Percentiles rank a stretch among this genome's conserved stretches.
phyloP scores from a whole-genome alignment of 2,329 filamentous ascomycete genomes.

The Fusarium albosuccineum region DNA sequence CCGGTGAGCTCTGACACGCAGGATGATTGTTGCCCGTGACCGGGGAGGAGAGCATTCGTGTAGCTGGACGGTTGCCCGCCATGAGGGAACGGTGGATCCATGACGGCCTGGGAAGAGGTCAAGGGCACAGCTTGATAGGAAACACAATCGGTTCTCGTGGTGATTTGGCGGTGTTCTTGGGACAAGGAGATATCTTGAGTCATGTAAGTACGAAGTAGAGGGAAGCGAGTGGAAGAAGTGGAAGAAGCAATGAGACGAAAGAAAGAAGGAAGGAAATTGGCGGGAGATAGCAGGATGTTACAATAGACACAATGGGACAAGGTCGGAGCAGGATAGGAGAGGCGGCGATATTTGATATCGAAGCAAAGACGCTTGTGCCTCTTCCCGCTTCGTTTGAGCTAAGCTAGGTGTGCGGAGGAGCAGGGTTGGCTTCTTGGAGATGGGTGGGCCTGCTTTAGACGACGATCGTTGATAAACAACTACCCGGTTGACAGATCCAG shows the following conservation, averaged over 20 bases:
- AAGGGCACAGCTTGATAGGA: conserved; percentile 29
- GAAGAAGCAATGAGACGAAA: conserved; percentile 30
- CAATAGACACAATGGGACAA: conserved; percentile 47
- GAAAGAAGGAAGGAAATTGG: conserved; percentile 20
- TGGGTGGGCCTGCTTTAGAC: conserved; percentile 34
- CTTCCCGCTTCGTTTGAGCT: conserved; percentile 40
- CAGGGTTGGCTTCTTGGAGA: conserved; percentile 38
- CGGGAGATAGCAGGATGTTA: conserved; percentile 41
- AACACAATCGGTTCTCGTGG: conserved; percentile 42
- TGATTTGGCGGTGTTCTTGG: conserved; percentile 33
- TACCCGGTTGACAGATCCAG: conserved; percentile 36
- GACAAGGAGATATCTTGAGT: conserved; percentile 34
- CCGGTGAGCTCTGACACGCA: conserved; percentile 44
- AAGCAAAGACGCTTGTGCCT: conserved; percentile 43
- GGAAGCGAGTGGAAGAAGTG: conserved; percentile 30
- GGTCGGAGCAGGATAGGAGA: conserved; percentile 36
- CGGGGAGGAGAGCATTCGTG: conserved; percentile 46
- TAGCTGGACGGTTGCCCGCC: conserved; percentile 49
- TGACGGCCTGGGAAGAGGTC: conserved; percentile 33
- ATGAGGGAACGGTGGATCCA: conserved; percentile 49
- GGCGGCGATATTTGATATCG: conserved; percentile 45
- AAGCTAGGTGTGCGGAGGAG: conserved; percentile 34
- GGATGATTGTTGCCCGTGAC: conserved; percentile 47
- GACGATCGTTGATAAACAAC: conserved; percentile 42
- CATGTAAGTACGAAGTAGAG: conserved; percentile 32